Evolutionary conservation across 2,329 filamentous ascomycete species (phyloP).

Genomic region (Emergomyces pasteurianus): DNA sequence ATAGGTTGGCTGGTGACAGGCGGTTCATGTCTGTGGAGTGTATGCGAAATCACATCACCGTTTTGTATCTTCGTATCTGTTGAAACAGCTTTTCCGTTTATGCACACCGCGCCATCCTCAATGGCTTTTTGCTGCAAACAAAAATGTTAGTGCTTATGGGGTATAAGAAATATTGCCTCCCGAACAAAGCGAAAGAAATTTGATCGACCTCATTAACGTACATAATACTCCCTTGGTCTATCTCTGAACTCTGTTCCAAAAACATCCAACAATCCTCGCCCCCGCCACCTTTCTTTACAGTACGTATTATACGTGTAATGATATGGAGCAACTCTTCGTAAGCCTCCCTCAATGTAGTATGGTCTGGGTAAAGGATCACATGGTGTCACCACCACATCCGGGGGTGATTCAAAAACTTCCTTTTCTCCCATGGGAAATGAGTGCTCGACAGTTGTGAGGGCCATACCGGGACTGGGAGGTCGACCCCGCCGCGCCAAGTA

Average conservation of each 20-base stretch:
- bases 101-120: conserved; percentile 60
- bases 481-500: conserved; percentile 28
- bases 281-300: conserved; percentile 89
- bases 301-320: conserved; percentile 90
- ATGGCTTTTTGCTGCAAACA: conserved; percentile 59
- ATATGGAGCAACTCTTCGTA: conserved; percentile 77
- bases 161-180: neutral
- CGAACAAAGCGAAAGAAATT: neutral
- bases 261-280: conserved; percentile 67
- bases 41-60: conserved; percentile 84
- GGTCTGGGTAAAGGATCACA: conserved; percentile 49
- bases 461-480: conserved; percentile 25
- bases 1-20: conserved; percentile 75
- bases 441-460: conserved; percentile 20
- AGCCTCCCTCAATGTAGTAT: conserved; percentile 71
- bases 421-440: conserved; percentile 15
- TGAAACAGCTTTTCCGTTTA: conserved; percentile 63
- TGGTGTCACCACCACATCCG: conserved; percentile 21
- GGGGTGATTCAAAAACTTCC: conserved; percentile 16
- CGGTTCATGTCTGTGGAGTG: conserved; percentile 87
- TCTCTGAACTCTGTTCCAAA: conserved; percentile 90
- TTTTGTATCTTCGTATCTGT: conserved; percentile 67
- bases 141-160: neutral
- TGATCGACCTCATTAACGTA: conserved; percentile 25
- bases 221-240: conserved; percentile 75